Conservation (phyloP, 305 asterid species). For the Andrographis paniculata region DNA sequence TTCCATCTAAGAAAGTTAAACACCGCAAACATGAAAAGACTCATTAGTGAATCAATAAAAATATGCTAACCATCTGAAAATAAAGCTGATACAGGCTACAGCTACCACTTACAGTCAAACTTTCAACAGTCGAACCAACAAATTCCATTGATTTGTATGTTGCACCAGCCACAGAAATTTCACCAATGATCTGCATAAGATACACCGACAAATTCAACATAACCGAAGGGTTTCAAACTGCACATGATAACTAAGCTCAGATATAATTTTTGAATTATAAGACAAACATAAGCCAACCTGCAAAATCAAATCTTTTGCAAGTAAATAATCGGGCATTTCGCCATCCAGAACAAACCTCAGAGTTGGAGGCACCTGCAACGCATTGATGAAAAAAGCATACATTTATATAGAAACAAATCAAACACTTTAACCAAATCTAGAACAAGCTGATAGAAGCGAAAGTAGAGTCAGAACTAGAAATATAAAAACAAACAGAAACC, state of each 20-base stretch:
- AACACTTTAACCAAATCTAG: background rate
- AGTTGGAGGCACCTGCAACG: slow-evolving; percentile 87
- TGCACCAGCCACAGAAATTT: slow-evolving; percentile 96
- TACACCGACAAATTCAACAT: slow-evolving; percentile 19
- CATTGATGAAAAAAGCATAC: slow-evolving; percentile 8
- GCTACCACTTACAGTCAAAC: slow-evolving; percentile 62
- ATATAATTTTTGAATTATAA: background rate
- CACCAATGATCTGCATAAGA: slow-evolving; percentile 78
- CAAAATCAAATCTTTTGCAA: slow-evolving; percentile 92
- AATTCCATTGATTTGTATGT: slow-evolving; percentile 97
- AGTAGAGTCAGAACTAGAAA: slow-evolving; percentile 1
- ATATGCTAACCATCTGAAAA: background rate
- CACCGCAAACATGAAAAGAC: background rate
- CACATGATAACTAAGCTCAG: background rate
- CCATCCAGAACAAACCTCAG: slow-evolving; percentile 96
- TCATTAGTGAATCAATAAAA: background rate
- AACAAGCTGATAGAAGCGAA: background rate
- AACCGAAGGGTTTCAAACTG: background rate
- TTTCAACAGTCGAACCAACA: slow-evolving; percentile 81
- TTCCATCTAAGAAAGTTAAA: slow-evolving; percentile 58
- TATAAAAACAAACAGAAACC: slow-evolving; percentile 25
- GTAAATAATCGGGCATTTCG: slow-evolving; percentile 93
- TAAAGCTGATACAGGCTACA: slow-evolving; percentile 1
- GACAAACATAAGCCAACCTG: slow-evolving; percentile 45
- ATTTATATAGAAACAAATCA: background rate